A percentile compares a stretch with the other conserved stretches of the same genome.
Evolutionary conservation across 2,329 filamentous ascomycete genomes (phyloP).

Genomic region (Capronia coronata): DNA sequence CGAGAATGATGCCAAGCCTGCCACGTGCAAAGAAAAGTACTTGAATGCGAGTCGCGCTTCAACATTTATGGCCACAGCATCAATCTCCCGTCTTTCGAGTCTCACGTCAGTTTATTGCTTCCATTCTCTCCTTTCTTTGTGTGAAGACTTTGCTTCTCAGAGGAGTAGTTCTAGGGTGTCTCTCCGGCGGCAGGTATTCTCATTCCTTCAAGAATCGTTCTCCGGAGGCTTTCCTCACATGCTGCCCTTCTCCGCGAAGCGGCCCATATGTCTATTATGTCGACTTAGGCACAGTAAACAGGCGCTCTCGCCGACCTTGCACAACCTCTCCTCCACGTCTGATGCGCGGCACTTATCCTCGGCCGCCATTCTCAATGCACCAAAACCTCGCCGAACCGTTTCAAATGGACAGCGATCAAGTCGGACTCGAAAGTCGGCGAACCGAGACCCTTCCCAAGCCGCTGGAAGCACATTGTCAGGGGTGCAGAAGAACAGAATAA

Average conservation of each 20-base stretch:
- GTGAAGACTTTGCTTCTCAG: no score
- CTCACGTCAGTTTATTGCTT: neutral
- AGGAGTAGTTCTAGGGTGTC: no score
- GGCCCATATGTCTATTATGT: slow-evolving; percentile 18
- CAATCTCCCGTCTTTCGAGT: neutral
- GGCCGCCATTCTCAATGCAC: neutral
- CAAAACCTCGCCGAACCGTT: neutral
- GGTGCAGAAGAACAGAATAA: neutral
- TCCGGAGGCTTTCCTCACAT: slow-evolving; percentile 9
- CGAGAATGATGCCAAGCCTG: neutral
- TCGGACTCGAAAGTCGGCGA: neutral
- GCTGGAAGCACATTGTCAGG: neutral
- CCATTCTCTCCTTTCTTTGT: neutral
- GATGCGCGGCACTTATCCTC: neutral
- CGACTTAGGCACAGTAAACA: slow-evolving; percentile 3
- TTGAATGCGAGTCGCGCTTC: neutral
- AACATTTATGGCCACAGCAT: neutral
- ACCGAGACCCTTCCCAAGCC: neutral
- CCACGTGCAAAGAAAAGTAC: neutral
- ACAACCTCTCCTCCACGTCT: neutral
- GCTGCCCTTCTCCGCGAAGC: slow-evolving; percentile 15
- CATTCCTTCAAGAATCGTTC: neutral
- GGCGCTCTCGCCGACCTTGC: neutral
- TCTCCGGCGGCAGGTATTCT: no score
- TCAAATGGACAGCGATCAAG: neutral